A percentile compares a stretch with the other conserved stretches of the same genome.
These are phyloP conservation scores for Dipteronia sinensis DNA, from an alignment of 345 rosid species.

Conservation along the genomic window DNA sequence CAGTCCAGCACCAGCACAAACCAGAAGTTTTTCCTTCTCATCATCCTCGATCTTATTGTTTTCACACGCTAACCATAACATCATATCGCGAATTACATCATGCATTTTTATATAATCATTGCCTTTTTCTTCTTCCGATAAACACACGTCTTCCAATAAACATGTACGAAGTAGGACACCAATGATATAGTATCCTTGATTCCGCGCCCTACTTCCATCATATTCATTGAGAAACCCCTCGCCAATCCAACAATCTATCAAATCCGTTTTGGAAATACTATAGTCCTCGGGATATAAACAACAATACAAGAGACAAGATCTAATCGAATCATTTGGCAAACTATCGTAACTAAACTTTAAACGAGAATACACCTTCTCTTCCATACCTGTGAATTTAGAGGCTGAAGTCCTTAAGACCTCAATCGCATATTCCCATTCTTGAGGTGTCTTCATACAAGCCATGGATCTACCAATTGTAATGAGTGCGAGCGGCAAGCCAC, in stretches of 20 bases:
- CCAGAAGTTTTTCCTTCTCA: too few species aligned
- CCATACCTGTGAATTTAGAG: slow-evolving; percentile 5
- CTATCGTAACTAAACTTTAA: slow-evolving; percentile 13
- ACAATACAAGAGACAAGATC: slow-evolving; percentile 12
- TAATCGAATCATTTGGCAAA: background rate
- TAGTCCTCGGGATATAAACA: background rate
- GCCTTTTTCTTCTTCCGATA: background rate
- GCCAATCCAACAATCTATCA: slow-evolving; percentile 16
- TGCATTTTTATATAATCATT: slow-evolving; percentile 26
- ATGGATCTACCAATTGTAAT: too few species aligned
- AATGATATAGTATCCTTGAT: slow-evolving; percentile 1
- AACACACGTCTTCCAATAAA: background rate
- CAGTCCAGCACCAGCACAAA: too few species aligned
- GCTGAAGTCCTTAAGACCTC: background rate
- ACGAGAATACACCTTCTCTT: background rate
- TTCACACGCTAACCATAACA: slow-evolving; percentile 21
- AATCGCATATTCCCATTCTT: background rate
- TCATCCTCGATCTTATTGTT: too few species aligned
- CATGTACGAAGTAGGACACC: slow-evolving; percentile 8
- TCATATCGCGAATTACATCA: slow-evolving; percentile 33
- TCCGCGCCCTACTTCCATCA: background rate
- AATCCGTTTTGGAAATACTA: background rate
- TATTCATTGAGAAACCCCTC: slow-evolving; percentile 8
- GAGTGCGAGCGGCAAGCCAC: too few species aligned
- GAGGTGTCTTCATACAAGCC: too few species aligned